Base-by-base conservation (phyloP, 495 filamentous ascomycete genomes). In the Trichoderma virens region DNA sequence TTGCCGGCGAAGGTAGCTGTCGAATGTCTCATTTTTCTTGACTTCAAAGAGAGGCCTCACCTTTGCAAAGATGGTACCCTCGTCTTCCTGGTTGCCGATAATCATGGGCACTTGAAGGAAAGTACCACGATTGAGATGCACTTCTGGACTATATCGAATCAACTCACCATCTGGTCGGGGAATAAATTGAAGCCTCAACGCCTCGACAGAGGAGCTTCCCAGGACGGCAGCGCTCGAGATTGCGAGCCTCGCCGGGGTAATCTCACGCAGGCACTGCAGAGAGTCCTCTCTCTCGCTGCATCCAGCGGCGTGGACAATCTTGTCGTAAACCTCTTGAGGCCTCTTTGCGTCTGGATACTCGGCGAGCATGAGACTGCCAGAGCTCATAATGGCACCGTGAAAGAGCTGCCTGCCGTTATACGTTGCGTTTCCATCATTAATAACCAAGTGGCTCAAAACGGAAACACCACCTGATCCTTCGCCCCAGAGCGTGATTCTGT, bases 331-430 rank as follows among this genome's bases (percentile, higher is more conserved):
- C 0, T 65, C 70, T 61, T 86, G 80, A 0, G 76, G 80, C 68
- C 83, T 82, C 20, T 66, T 65, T 25, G 78, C 70, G 59, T 85
- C 82, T 0, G 86, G 78, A 0, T 76, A 71, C 45, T 84, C 76
- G 0, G 85, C 79, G 5, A 83, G 83, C 0, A 79, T 71, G n/a
- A 83, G 72, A 63, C 70, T 75, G 1, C 85, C 85, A 2, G 80
- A 85, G 67, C 85, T 72, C 83, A 86, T 84, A 56, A 85, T 86
- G 5, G 71, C 84, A 5, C 71, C 82, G 13, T 77, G 76, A 76
- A 87, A 87, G 0, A 86, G 73, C 2, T 81, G 75, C 28, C 79
- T 75, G 18, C 78, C 82, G n/a, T 83, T 84, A 70, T 85, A 85
- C 0, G 70, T 80, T 67, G 78, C 73, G 65, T 86, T 70, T 5